These are phyloP conservation scores for Pyrus communis DNA, from an alignment of 306 rosid genomes.

Conservation along the genomic window DNA sequence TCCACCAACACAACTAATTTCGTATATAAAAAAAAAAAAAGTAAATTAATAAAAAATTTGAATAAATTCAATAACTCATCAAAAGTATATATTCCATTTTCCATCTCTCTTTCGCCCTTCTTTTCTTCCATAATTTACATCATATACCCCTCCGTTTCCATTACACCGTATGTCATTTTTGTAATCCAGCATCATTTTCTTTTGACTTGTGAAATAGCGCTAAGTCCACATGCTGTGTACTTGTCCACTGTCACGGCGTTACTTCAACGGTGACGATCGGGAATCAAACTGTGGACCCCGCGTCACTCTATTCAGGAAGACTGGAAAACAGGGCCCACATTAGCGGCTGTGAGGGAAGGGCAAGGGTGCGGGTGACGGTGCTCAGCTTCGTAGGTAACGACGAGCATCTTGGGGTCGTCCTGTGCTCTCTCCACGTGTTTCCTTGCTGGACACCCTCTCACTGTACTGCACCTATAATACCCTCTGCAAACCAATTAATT, in stretches of 20 bases:
- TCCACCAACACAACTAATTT: background rate
- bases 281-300: background rate
- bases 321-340: background rate
- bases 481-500: constrained; percentile 32
- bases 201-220: background rate
- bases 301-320: background rate
- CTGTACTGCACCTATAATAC: constrained; percentile 71
- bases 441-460: constrained; percentile 75
- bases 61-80: background rate
- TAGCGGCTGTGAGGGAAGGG: background rate
- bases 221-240: too few species aligned
- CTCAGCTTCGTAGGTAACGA: constrained; percentile 44
- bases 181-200: background rate
- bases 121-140: background rate
- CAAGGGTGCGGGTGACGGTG: constrained; percentile 31
- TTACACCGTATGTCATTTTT: background rate
- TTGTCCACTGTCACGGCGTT: background rate
- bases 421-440: constrained; percentile 74
- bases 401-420: constrained; percentile 36
- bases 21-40: too few species aligned
- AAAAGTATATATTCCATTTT: background rate
- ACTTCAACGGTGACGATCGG: background rate
- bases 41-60: background rate
- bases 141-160: background rate
- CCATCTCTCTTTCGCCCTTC: background rate